Evolutionary conservation across 345 rosid genomes (phyloP).

Genomic region (Populus euphratica): DNA sequence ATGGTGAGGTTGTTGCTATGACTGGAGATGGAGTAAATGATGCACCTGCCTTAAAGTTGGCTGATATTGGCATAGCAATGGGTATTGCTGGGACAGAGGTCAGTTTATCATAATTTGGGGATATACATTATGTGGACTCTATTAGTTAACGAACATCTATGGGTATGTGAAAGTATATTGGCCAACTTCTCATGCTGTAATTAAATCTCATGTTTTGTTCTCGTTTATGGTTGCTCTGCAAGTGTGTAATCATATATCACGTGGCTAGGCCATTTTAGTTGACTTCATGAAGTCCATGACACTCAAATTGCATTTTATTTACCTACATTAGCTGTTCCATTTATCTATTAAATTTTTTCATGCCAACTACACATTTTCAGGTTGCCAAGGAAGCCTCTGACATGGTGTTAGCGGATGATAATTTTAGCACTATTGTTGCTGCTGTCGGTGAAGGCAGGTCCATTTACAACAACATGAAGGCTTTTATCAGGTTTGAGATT

Average conservation of each 20-base stretch:
- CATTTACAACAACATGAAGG: constrained; percentile 94
- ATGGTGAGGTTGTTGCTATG: constrained; percentile 99
- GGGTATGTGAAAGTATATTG: not conserved
- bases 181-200: not conserved
- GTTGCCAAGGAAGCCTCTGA: constrained; percentile 99
- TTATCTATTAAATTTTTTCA: not conserved
- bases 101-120: not conserved
- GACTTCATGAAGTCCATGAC: not conserved
- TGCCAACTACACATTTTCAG: constrained; percentile 27
- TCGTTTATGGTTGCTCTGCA: not conserved
- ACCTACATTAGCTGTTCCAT: not conserved
- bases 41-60: constrained; percentile 95
- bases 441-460: constrained; percentile 99
- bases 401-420: constrained; percentile 98
- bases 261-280: not conserved
- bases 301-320: not conserved
- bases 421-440: constrained; percentile 89
- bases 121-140: not conserved
- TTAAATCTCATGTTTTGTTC: not conserved
- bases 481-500: constrained; percentile 77
- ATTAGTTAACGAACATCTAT: not conserved
- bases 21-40: constrained; percentile 99
- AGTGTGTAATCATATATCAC: not conserved
- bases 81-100: constrained; percentile 98
- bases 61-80: constrained; percentile 98